phyloP scores from a whole-genome alignment of 805 yeast species.

The Candida easanensis region DNA sequence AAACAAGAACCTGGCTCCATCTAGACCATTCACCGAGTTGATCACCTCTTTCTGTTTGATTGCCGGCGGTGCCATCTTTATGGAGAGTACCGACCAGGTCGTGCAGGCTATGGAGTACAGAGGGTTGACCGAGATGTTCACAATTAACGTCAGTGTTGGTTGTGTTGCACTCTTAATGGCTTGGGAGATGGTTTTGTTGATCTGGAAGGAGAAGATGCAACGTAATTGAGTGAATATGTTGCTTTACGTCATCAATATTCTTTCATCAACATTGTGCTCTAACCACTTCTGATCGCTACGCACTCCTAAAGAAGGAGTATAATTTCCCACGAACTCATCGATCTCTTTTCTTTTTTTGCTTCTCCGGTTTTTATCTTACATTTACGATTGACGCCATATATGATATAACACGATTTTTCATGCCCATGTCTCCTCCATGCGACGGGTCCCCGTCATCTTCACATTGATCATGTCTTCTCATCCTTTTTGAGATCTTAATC shows the following conservation, averaged over 20 bases:
- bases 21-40: constrained; percentile 85
- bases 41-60: constrained; percentile 74
- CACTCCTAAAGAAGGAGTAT: too few species aligned
- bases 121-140: constrained; percentile 86
- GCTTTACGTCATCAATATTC: background rate
- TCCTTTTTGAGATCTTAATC: background rate
- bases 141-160: constrained; percentile 84
- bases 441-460: background rate
- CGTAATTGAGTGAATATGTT: constrained; percentile 12
- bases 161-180: constrained; percentile 76
- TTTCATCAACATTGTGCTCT: background rate
- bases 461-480: background rate
- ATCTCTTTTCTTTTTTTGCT: background rate
- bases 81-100: constrained; percentile 87
- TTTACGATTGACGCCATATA: constrained; percentile 7
- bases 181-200: constrained; percentile 75
- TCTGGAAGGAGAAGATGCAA: constrained; percentile 53
- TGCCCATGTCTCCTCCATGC: background rate
- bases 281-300: background rate
- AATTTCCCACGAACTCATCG: background rate
- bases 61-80: constrained; percentile 88
- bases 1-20: constrained; percentile 40
- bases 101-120: constrained; percentile 78
- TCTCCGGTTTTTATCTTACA: background rate
- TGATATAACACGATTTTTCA: constrained; percentile 5